A percentile compares a stretch with the other conserved stretches of the same genome.
phyloP scores from a whole-genome alignment of 75 land plant genomes.

The Cupressus sempervirens region DNA sequence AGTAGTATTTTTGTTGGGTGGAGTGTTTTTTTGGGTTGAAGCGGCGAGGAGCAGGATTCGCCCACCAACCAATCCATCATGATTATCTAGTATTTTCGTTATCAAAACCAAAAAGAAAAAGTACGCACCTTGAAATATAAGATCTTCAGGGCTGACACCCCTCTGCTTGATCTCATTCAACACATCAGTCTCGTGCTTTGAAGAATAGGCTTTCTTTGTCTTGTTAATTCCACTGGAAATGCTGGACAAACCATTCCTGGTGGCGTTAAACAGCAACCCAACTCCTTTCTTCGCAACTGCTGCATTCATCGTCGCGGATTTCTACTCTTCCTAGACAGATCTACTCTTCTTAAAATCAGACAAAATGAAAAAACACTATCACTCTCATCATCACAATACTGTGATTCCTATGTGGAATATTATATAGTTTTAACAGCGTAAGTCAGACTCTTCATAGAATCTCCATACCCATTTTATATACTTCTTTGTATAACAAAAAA shows the following conservation, averaged over 20 bases:
- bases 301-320: constrained; percentile 9
- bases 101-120: neutral
- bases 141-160: constrained; percentile 29
- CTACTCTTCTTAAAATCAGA: neutral
- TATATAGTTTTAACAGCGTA: neutral
- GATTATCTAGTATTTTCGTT: neutral
- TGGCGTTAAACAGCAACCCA: constrained; percentile 36
- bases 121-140: constrained; percentile 26
- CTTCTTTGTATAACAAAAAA: neutral
- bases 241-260: constrained; percentile 35
- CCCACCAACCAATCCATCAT: neutral
- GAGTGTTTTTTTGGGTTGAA: too few species aligned
- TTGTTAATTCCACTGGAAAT: constrained; percentile 24
- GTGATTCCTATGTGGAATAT: neutral
- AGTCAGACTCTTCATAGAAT: neutral
- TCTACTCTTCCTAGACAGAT: neutral
- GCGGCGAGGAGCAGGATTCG: too few species aligned
- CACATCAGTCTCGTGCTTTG: constrained; percentile 39
- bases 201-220: constrained; percentile 37
- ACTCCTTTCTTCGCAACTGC: constrained; percentile 40
- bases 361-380: neutral
- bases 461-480: neutral
- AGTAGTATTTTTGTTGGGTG: too few species aligned
- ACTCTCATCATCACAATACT: neutral
- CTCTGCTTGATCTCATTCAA: constrained; percentile 23